Base-by-base conservation (phyloP, 305 asterid species). In the Petunia hybrid region DNA sequence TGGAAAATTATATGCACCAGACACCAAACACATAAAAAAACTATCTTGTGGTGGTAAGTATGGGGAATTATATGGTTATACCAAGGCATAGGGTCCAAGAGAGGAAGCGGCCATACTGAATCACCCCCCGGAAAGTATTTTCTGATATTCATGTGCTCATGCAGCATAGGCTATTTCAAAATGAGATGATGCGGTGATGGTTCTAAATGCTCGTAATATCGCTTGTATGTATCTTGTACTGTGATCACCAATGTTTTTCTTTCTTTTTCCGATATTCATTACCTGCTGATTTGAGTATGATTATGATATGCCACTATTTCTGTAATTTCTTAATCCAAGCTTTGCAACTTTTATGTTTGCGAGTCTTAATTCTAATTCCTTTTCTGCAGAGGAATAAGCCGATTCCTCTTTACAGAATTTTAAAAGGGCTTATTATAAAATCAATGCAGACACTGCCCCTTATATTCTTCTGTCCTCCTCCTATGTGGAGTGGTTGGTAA, bases 171-270 rank as follows among this genome's bases (percentile, higher is more conserved):
- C 40, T 8, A 5, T 69, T 36, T 70, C 41, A 22, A 70, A 45
- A 22, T 70, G 16, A 45, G 16, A 45, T 70, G 6, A 22, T 4
- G 5, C 10, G 9, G 8, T 9, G 59, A 70, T 45, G 77, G 40
- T 43, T 45, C 59, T 70, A 45, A 70, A 22, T 40, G n/a, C 77
- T 43, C 45, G 77, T 43, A 70, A 45, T 69, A 8, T 22, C 6
- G 5, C 45, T 70, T 70, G 45, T 70, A 41, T 69, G 41, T 8
- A 69, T 8, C 59, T 45, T 69, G 41, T 45, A 14, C 76, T 69
- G 76, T 22, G 40, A 22, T 45, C 22, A 16, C 16, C 22, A 4
- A 0, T 69, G 16, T 45, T 45, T 68, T 45, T 68, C n/a, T 3
- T 42, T 4, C 43, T 65, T 69, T 43, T 69, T 8, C 22, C 31